phyloP scores from a whole-genome alignment of 495 filamentous ascomycete species.

The Podospora pseudoanserina region DNA sequence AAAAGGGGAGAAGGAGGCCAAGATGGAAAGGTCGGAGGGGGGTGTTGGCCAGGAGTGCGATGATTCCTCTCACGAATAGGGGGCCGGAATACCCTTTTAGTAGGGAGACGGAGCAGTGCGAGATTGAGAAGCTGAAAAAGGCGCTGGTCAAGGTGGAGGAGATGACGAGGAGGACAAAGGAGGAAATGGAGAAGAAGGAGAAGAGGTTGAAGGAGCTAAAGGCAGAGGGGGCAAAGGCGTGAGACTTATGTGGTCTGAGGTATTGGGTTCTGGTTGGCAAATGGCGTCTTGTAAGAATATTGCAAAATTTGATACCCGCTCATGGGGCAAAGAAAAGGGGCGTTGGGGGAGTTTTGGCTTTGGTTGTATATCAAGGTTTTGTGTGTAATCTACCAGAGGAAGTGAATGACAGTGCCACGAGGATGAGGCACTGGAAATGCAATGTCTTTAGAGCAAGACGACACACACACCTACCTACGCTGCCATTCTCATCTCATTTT shows the following conservation, averaged over 20 bases:
- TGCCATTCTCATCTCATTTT: too few species aligned
- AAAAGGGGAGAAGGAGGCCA: conserved; percentile 12
- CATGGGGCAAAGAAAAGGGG: neutral
- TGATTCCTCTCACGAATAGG: conserved; percentile 62
- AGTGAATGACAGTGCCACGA: too few species aligned
- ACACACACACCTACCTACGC: too few species aligned
- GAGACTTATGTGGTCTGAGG: neutral
- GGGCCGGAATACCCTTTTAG: conserved; percentile 66
- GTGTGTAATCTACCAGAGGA: too few species aligned
- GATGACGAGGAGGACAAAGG: conserved; percentile 58
- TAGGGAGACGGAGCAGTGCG: conserved; percentile 65
- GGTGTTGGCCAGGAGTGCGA: conserved; percentile 59
- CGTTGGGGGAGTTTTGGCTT: conserved; percentile 1
- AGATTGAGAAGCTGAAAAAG: conserved; percentile 68
- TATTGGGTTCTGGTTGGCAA: neutral
- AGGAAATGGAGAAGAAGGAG: conserved; percentile 61
- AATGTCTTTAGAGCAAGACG: too few species aligned
- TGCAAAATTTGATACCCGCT: neutral
- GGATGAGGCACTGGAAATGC: too few species aligned
- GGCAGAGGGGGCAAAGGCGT: conserved; percentile 25
- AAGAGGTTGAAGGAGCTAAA: conserved; percentile 44
- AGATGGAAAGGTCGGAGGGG: conserved; percentile 38
- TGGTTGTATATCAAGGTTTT: neutral
- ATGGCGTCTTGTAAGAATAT: conserved; percentile 1
- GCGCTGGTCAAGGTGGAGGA: conserved; percentile 67